Base-by-base conservation (phyloP, 1,284 basidiomycete species). In the Ustilago trichophora region DNA sequence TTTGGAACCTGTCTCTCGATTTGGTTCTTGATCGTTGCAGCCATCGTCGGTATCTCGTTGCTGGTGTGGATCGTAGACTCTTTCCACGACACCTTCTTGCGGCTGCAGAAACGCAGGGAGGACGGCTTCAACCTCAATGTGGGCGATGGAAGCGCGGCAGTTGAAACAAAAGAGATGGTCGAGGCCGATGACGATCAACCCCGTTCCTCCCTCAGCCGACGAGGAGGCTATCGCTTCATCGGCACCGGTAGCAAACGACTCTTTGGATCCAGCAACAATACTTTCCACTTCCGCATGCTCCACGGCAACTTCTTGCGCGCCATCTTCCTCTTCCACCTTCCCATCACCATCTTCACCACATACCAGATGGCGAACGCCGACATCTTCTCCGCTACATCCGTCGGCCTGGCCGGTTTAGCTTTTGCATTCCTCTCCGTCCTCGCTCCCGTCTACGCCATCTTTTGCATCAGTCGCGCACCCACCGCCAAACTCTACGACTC, bases 401-500 rank as follows among this genome's bases (percentile, higher is more conserved):
- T 89, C 53, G 87, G 86, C 10, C 85, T 94, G 31, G 91, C 90
- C 5, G 89, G 85, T 1, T 76, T 93, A 32, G 88, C 90, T 0
- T 91, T 97, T 74, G 85, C 87, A 16, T 82, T 92, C 62, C 86
- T 98, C 72, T 92, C 90, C 1, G 85, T 96, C 43, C 80, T 90
- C 15, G 83, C 92, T 24, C 95, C 95, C 1, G 84, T 86, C 9
- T 85, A 89, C 49, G 84, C 96, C 18, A 85, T 95, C 52, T 83
- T 89, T 58, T 88, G 90, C 27, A 87, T 98, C 37, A 87, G 87
- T 27, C 85, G 88, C 52, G 93, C 90, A 0, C 87, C 90, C 10
- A 92, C 91, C 8, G 89, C 89, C 78, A 95, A 96, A 80, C 86
- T 98, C 4, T 98, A 96, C 81, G 93, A 95, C 70, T 93, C 95